These are phyloP conservation scores for Penicillium olsonii DNA, from an alignment of 2,329 filamentous ascomycete genomes.

Conservation along the genomic window DNA sequence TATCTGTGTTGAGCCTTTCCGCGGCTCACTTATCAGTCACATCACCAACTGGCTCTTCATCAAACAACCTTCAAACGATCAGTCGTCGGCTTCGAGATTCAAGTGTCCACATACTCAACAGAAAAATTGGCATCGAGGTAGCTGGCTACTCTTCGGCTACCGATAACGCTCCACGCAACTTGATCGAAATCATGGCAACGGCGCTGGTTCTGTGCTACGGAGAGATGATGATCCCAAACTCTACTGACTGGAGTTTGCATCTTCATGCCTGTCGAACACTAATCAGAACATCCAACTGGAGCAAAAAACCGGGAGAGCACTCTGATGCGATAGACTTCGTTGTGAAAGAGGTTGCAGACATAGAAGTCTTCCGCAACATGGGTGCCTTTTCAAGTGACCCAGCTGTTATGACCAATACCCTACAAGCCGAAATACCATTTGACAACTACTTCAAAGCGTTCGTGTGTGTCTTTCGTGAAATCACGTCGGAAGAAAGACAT, in stretches of 20 bases:
- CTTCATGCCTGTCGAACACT: slow-evolving; percentile 15
- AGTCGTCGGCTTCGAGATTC: slow-evolving; percentile 1
- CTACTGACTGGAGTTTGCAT: slow-evolving; percentile 17
- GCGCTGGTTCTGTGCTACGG: slow-evolving; percentile 18
- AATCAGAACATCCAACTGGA: slow-evolving; percentile 8
- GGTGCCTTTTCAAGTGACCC: slow-evolving; percentile 10
- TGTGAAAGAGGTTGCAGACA: slow-evolving; percentile 17
- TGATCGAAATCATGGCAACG: slow-evolving; percentile 16
- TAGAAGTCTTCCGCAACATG: slow-evolving; percentile 14
- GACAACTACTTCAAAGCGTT: slow-evolving; percentile 13
- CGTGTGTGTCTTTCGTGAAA: slow-evolving; percentile 11
- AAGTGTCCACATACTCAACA: slow-evolving; percentile 9
- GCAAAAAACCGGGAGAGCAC: not conserved
- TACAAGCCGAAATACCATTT: not conserved
- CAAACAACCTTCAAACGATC: not conserved
- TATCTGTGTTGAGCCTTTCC: slow-evolving; percentile 22
- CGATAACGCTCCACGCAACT: not conserved
- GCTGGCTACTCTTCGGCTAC: not conserved
- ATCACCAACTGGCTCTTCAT: not conserved
- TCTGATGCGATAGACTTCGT: slow-evolving; percentile 8
- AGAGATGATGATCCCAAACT: slow-evolving; percentile 16
- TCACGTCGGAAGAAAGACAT: slow-evolving; percentile 13
- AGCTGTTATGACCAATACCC: not conserved
- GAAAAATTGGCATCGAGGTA: slow-evolving; percentile 11
- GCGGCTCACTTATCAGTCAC: slow-evolving; percentile 20